Base-by-base conservation (phyloP, 2,329 filamentous ascomycete genomes). In the Hymenoscyphus fructigenus region DNA sequence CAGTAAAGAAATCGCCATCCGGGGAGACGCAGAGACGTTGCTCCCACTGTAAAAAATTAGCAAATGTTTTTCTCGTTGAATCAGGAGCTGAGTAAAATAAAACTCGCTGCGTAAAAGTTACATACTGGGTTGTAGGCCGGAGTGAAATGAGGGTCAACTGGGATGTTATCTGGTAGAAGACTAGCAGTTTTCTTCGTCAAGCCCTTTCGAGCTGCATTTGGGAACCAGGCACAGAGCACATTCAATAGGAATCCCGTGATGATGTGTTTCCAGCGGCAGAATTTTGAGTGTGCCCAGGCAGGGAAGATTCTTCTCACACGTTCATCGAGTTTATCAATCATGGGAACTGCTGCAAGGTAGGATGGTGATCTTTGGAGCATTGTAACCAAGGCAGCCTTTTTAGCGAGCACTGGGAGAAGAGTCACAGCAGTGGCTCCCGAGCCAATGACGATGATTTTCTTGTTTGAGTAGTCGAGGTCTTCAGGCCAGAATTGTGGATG, bases 341-440 rank as follows among this genome's bases (percentile, higher is more conserved):
- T 86, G 70, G n/a, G 72, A 2, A 68, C 41, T 15, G 84, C 79
- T 56, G 90, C 70, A 63, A 93, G 82, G 72, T 91, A 93, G 0
- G 83, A 84, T 0, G 92, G 92, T 57, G 88, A 92, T 64, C 92
- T 86, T 78, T 96, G 92, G 2, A 96, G 82, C 85, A 94, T 92
- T 1, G 91, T 94, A 32, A 93, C 87, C 15, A 85, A 83, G 5
- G 78, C 78, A 5, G 90, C 91, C 47, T 83, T 85, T 55, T 89
- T 79, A 0, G 87, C 85, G 57, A 96, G 78, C 57, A 82, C 84
- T 0, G 92, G 92, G 2, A 96, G 76, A 0, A 96, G 81, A 0
- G 92, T 95, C 59, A 94, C 79, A 6, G 91, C 89, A 0, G 92
- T 96, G 2, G 92, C 92, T 7, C 92, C 92, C 17, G 68, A 70